Evolutionary conservation across 1,284 basidiomycete species (phyloP).

Genomic region (Peniophora sp.): DNA sequence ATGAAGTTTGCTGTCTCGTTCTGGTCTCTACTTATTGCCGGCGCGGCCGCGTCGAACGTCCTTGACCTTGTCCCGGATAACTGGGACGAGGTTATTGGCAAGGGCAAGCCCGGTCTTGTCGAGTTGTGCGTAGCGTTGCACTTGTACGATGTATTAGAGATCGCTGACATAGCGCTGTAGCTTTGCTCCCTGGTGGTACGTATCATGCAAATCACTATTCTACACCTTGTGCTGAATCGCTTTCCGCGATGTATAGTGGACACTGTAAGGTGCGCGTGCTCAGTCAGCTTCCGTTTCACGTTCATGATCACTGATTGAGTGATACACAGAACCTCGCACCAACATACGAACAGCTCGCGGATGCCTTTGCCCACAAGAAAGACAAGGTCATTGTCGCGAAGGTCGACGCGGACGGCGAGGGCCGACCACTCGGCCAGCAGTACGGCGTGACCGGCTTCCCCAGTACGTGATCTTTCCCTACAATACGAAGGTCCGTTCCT

Average conservation of each 20-base stretch:
- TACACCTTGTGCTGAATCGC: background rate
- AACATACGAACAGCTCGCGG: conserved; percentile 81
- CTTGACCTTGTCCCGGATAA: conserved; percentile 69
- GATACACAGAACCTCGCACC: conserved; percentile 72
- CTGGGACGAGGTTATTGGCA: conserved; percentile 70
- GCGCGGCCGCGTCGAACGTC: conserved; percentile 71
- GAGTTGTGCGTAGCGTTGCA: conserved; percentile 67
- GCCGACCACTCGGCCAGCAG: conserved; percentile 63
- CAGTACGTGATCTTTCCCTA: conserved; percentile 42
- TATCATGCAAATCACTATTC: conserved; percentile 8
- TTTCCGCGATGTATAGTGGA: conserved; percentile 39
- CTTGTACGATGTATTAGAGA: background rate
- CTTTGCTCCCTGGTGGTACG: conserved; percentile 81
- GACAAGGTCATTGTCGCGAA: conserved; percentile 88
- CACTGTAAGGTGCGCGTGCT: conserved; percentile 64
- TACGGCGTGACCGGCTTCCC: conserved; percentile 83
- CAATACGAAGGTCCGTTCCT: conserved; percentile 3
- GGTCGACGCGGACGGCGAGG: conserved; percentile 86
- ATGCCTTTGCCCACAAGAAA: conserved; percentile 71
- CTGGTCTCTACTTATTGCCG: conserved; percentile 43
- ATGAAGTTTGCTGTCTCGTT: conserved; percentile 61
- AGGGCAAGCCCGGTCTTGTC: conserved; percentile 77
- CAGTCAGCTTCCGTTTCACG: background rate
- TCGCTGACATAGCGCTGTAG: conserved; percentile 26
- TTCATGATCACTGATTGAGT: conserved; percentile 4